Evolutionary conservation across 1,284 basidiomycete genomes (phyloP), one percentile per base, ranked within the genome.

Genomic region (Exsudoporus floridanus): DNA sequence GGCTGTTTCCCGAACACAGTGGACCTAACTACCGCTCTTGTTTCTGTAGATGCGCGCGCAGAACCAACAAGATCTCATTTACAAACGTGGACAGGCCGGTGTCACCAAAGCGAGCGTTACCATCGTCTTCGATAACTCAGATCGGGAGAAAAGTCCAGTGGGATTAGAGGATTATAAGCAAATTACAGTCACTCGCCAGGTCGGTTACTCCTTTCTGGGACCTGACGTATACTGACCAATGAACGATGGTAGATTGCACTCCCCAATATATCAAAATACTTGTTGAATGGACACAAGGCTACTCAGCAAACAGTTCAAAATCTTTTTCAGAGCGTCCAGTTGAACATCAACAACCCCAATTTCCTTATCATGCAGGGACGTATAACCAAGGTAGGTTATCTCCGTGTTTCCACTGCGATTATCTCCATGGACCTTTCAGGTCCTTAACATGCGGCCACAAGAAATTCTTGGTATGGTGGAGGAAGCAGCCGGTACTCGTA

Each of bases 291-390:
- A 0, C 97, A 98, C 77, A 97, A 96, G 67, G 82, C 94, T 3
- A 88, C 88, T 7, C 93, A 98, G 60, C 86, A 93, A 57, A 80
- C 80, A 0, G 85, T 99, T 2, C 96, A 98, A 65, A 92, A 88
- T 45, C 80, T 99, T 36, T 99, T 99, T 67, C 97, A 99, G 70
- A 90, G 92, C 35, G 94, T 99, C 0, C 95, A 98, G 72, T 84
- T 99, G 63, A 99, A 99, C 72, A 99, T 99, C 81, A 99, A 99
- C 76, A 99, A 98, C 71, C 97, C 97, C 42, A 99, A 99, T 70
- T 99, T 99, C 75, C 81, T 99, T 56, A 99, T 99, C 72, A 99
- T 99, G 95, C 97, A 99, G 74, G 97, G 97, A 42, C 86, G 89
- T 44, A 95, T 95, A 65, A 95, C 93, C 12, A 96, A 95, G 75